phyloP scores from a whole-genome alignment of 805 yeast species.

The Suhomyces sp. region DNA sequence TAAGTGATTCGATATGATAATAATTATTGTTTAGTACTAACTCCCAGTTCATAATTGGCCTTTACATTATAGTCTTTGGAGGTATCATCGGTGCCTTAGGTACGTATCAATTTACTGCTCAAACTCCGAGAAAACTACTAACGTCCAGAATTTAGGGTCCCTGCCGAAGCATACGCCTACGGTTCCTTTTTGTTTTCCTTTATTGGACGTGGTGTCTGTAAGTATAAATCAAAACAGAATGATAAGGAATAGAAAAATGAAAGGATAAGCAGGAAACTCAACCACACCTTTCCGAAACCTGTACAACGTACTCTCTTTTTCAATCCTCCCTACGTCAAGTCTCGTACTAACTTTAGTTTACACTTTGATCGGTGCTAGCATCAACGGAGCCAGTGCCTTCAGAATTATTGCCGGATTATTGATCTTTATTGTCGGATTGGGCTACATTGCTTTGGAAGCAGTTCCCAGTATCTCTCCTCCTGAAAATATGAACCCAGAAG shows the following conservation, averaged over 20 bases:
- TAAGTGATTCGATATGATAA: constrained; percentile 15
- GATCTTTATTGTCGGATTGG: constrained; percentile 59
- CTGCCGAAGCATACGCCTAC: constrained; percentile 61
- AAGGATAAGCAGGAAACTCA: not conserved
- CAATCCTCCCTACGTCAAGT: not conserved
- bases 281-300: not conserved
- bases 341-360: constrained; percentile 32
- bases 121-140: constrained; percentile 8
- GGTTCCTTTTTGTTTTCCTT: constrained; percentile 69
- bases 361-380: constrained; percentile 35
- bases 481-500: constrained; percentile 64
- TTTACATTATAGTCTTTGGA: constrained; percentile 58
- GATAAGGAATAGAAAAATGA: not conserved
- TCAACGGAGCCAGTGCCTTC: constrained; percentile 51
- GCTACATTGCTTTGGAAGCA: constrained; percentile 61
- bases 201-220: constrained; percentile 70
- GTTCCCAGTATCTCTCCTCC: constrained; percentile 77
- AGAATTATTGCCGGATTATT: constrained; percentile 58
- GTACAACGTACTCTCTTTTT: not conserved
- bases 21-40: constrained; percentile 15
- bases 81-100: constrained; percentile 49
- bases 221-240: constrained; percentile 23
- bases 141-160: constrained; percentile 46
- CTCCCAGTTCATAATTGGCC: constrained; percentile 52
- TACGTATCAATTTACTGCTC: constrained; percentile 20